A percentile compares a stretch with the other conserved stretches of the same genome.
Evolutionary conservation across 1,284 basidiomycete genomes (phyloP).

Genomic region (Neotropicomus parvogracilis): DNA sequence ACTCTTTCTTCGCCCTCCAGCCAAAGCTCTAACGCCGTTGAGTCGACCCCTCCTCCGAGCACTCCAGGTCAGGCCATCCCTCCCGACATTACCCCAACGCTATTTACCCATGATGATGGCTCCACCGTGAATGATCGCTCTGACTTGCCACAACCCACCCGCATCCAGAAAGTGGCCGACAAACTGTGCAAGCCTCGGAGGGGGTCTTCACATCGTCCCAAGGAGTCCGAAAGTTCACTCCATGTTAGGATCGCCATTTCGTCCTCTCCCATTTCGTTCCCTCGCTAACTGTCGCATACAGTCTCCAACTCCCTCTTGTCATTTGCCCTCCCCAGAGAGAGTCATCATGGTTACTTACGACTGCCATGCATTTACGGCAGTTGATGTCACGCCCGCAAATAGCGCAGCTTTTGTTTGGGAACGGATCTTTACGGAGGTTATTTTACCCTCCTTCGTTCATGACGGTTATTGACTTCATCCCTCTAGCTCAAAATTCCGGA

Average conservation of each 20-base stretch:
- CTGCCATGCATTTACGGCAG: conserved; percentile 74
- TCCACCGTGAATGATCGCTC: conserved; percentile 30
- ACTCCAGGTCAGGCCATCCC: conserved; percentile 53
- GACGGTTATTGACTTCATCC: conserved; percentile 8
- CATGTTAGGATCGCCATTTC: conserved; percentile 21
- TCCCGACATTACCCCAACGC: conserved; percentile 39
- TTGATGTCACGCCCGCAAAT: conserved; percentile 72
- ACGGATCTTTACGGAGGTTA: conserved; percentile 79
- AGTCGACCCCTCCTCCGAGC: conserved; percentile 60
- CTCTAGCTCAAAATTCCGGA: conserved; percentile 77
- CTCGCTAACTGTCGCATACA: conserved; percentile 16
- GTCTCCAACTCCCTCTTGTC: conserved; percentile 31
- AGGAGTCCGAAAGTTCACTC: conserved; percentile 29
- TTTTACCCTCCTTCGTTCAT: conserved; percentile 20
- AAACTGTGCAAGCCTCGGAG: conserved; percentile 28
- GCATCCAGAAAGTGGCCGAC: conserved; percentile 30
- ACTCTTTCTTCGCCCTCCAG: conserved; percentile 64
- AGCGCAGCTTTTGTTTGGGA: conserved; percentile 77
- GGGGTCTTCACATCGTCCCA: conserved; percentile 28
- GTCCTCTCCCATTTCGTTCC: background rate
- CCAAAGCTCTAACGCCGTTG: conserved; percentile 57
- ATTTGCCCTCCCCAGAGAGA: conserved; percentile 36
- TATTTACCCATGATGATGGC: conserved; percentile 37
- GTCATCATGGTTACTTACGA: conserved; percentile 78
- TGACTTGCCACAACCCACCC: conserved; percentile 30